A percentile compares a stretch with the other conserved stretches of the same genome.
Evolutionary conservation across 768 basidiomycete genomes (phyloP).

Genomic region (Mycena floridula): DNA sequence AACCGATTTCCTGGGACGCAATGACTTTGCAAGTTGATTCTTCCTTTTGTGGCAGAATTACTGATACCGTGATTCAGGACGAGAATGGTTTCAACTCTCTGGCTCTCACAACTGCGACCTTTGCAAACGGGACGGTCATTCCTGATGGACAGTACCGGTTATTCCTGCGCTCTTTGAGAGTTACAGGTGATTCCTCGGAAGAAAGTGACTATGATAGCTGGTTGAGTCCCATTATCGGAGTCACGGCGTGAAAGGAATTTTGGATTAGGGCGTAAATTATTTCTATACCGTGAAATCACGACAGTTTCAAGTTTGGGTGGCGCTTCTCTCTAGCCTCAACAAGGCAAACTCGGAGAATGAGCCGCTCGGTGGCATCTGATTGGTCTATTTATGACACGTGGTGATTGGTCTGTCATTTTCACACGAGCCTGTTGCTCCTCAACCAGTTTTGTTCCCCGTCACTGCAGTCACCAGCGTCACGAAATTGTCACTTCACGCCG

Average conservation of each 20-base stretch:
- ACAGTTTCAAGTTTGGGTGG: not conserved
- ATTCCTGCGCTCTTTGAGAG: conserved; percentile 32
- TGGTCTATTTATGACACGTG: not conserved
- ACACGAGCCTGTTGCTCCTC: too few relatives aligned
- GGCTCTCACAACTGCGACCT: conserved; percentile 24
- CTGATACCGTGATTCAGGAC: conserved; percentile 10
- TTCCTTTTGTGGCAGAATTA: not conserved
- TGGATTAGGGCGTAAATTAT: too few relatives aligned
- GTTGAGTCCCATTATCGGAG: conserved; percentile 33
- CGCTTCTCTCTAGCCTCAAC: too few relatives aligned
- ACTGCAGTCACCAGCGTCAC: too few relatives aligned
- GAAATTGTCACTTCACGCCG: not conserved
- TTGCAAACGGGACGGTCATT: conserved; percentile 38
- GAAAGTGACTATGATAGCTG: conserved; percentile 41
- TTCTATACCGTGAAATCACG: conserved; percentile 6
- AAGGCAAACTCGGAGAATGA: too few relatives aligned
- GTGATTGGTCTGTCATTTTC: too few relatives aligned
- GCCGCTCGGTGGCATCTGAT: not conserved
- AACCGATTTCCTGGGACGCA: conserved; percentile 6
- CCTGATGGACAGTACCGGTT: conserved; percentile 35
- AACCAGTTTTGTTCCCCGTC: too few relatives aligned
- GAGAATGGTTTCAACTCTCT: conserved; percentile 26
- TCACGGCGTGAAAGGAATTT: too few relatives aligned
- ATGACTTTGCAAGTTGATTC: conserved; percentile 11
- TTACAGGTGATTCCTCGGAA: conserved; percentile 35